phyloP scores from a whole-genome alignment of 164 flowering plant species.

The Aristolochia fimbriata region DNA sequence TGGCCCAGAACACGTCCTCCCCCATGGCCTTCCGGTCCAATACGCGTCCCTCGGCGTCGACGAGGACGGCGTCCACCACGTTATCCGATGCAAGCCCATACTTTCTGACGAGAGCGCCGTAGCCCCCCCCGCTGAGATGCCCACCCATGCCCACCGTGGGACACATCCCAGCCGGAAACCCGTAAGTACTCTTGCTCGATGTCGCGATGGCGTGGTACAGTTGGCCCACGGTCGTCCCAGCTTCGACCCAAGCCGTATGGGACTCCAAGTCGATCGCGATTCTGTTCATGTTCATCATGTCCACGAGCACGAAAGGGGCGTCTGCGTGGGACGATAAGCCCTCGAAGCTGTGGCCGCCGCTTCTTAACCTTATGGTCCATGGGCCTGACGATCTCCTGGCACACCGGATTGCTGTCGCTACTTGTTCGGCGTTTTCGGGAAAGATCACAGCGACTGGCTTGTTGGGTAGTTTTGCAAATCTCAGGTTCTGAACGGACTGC shows the following conservation, averaged over 20 bases:
- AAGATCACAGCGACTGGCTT: constrained; percentile 5
- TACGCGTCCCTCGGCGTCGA: constrained; percentile 6
- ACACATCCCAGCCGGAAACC: constrained; percentile 13
- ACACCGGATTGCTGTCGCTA: constrained; percentile 4
- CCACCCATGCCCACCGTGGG: constrained; percentile 13
- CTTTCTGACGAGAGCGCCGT: constrained; percentile 9
- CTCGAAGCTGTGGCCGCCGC: constrained; percentile 17
- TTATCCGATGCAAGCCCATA: constrained; percentile 14
- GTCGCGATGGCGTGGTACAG: constrained; percentile 8
- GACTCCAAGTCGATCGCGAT: constrained; percentile 6
- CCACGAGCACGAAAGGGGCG: constrained; percentile 10
- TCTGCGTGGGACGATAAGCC: constrained; percentile 11
- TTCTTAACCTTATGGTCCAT: constrained; percentile 10
- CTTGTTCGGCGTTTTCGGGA: constrained; percentile 4
- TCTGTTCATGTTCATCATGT: constrained; percentile 11
- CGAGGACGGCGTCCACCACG: constrained; percentile 11
- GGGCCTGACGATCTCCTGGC: constrained; percentile 5
- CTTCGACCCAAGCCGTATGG: constrained; percentile 16
- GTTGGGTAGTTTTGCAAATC: constrained; percentile 1
- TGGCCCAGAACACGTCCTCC: constrained; percentile 19
- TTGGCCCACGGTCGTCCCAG: constrained; percentile 13
- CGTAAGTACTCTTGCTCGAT: constrained; percentile 7
- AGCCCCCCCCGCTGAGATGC: constrained; percentile 15
- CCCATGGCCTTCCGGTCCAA: constrained; percentile 14
- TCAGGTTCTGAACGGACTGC: constrained; percentile 10